Conservation (phyloP, 306 rosid genomes). For the Quercus bicolor region DNA sequence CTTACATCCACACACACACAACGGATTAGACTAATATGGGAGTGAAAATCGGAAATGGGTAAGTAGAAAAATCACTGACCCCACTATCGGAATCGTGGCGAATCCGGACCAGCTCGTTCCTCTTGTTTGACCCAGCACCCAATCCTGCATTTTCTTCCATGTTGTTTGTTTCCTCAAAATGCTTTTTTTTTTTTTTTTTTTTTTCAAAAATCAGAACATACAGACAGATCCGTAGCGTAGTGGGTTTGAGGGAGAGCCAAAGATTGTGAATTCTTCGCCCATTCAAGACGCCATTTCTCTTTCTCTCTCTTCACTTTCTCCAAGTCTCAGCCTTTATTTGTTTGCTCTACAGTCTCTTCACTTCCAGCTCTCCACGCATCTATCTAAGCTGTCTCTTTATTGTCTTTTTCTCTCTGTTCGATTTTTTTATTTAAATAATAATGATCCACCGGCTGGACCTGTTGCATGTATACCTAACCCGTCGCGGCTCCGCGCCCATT, state of each 20-base stretch:
- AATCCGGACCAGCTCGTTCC: constrained; percentile 94
- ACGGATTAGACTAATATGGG: neutral
- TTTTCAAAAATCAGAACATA: neutral
- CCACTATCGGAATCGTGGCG: constrained; percentile 88
- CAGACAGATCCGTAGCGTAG: constrained; percentile 14
- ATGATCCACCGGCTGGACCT: constrained; percentile 30
- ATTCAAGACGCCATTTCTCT: constrained; percentile 50
- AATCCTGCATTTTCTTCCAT: constrained; percentile 91
- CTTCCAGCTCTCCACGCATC: constrained; percentile 1
- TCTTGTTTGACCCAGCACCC: constrained; percentile 94
- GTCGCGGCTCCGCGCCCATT: neutral
- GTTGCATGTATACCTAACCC: neutral
- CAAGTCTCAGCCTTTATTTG: too few species aligned
- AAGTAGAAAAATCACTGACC: constrained; percentile 41
- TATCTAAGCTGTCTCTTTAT: constrained; percentile 3
- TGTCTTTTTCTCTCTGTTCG: neutral
- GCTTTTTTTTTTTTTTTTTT: neutral
- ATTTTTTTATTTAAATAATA: neutral
- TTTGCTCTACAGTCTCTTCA: constrained; percentile 2
- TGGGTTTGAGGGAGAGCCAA: neutral
- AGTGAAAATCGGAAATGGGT: neutral
- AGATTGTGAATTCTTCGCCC: constrained; percentile 50
- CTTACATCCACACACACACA: constrained; percentile 22
- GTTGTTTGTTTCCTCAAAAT: constrained; percentile 21
- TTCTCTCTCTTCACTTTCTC: constrained; percentile 11